Percentiles rank a stretch among this genome's conserved stretches.
phyloP scores from a whole-genome alignment of 768 basidiomycete genomes.

The Austroboletus eburneus region DNA sequence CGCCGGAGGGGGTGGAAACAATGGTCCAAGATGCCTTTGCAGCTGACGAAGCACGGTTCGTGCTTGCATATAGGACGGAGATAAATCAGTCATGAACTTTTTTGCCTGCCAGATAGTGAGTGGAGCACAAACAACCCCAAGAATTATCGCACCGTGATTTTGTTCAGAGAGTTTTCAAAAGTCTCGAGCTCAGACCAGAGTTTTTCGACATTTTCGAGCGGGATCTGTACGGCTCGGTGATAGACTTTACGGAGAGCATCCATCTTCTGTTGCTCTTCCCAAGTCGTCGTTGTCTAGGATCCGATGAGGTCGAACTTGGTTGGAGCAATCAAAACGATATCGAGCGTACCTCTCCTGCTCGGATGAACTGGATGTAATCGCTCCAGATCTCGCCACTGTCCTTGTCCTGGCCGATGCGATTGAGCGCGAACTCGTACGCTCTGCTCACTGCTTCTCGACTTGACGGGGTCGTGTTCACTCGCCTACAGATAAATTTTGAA shows the following conservation, averaged over 20 bases:
- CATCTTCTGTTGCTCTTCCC: constrained; percentile 97
- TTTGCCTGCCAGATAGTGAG: constrained; percentile 59
- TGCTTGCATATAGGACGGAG: constrained; percentile 93
- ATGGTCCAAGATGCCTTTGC: constrained; percentile 57
- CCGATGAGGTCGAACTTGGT: constrained; percentile 2
- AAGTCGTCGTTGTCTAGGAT: constrained; percentile 66
- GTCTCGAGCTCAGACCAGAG: constrained; percentile 93
- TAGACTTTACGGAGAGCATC: constrained; percentile 88
- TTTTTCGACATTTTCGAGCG: constrained; percentile 86
- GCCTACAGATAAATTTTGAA: constrained; percentile 38
- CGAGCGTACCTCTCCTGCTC: constrained; percentile 63
- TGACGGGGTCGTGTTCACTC: constrained; percentile 60
- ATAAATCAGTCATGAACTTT: constrained; percentile 92
- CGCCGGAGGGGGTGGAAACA: constrained; percentile 51
- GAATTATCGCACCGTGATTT: constrained; percentile 59
- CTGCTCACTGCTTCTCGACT: constrained; percentile 77
- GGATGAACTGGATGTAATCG: constrained; percentile 90
- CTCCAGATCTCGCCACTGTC: constrained; percentile 91
- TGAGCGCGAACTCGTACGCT: constrained; percentile 91
- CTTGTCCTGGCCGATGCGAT: constrained; percentile 86
- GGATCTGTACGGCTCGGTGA: constrained; percentile 91
- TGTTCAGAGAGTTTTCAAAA: constrained; percentile 86
- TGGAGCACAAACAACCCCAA: neutral
- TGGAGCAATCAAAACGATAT: neutral
- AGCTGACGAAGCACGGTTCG: constrained; percentile 84